phyloP scores from a whole-genome alignment of 1,284 basidiomycete species.

The Peniophora sp. region DNA sequence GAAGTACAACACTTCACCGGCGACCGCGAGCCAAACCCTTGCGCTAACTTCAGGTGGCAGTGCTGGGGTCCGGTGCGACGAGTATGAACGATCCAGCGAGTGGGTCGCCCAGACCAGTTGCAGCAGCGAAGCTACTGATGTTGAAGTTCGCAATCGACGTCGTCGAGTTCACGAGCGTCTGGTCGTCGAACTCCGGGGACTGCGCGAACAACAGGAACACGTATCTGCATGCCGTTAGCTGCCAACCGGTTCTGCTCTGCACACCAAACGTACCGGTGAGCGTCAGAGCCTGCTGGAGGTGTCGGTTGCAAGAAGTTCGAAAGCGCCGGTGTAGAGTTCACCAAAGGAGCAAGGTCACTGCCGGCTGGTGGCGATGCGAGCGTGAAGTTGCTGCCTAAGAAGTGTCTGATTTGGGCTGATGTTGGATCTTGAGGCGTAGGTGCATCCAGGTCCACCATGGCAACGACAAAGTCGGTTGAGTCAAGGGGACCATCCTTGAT shows the following conservation, averaged over 20 bases:
- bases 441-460: slow-evolving; percentile 41
- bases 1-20: no score
- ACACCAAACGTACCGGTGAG: slow-evolving; percentile 35
- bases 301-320: slow-evolving; percentile 38
- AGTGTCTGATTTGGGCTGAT: slow-evolving; percentile 40
- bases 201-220: slow-evolving; percentile 42
- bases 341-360: slow-evolving; percentile 16
- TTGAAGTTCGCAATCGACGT: slow-evolving; percentile 29
- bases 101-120: slow-evolving; percentile 2
- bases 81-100: slow-evolving; percentile 3
- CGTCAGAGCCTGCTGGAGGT: slow-evolving; percentile 42
- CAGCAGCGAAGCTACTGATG: slow-evolving; percentile 1
- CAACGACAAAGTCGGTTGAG: slow-evolving; percentile 33
- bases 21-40: no score
- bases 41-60: no score
- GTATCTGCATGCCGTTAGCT: slow-evolving; percentile 20
- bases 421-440: slow-evolving; percentile 40
- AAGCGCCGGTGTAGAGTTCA: slow-evolving; percentile 36
- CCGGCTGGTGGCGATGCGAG: slow-evolving; percentile 2
- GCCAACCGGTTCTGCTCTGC: slow-evolving; percentile 2
- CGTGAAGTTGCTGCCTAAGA: slow-evolving; percentile 39
- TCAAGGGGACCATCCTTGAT: neutral
- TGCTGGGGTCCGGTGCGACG: neutral
- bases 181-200: slow-evolving; percentile 30
- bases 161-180: slow-evolving; percentile 32